Conservation (phyloP, 2,329 filamentous ascomycete genomes). For the Fusarium tupiense region DNA sequence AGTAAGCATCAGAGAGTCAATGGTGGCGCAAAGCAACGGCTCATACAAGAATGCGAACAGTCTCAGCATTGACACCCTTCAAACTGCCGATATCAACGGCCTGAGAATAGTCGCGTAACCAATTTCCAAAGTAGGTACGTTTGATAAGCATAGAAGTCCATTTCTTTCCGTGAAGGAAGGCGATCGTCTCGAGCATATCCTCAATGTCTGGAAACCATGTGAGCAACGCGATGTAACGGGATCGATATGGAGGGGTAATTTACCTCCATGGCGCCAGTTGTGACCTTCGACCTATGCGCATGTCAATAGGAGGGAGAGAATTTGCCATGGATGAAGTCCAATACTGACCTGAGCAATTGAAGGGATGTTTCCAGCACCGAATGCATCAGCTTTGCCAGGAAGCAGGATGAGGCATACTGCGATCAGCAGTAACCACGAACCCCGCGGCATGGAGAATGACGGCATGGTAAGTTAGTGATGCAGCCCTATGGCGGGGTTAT, state of each 20-base stretch:
- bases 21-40: background rate
- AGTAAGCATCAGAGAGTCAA: background rate
- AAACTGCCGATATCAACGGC: conserved; percentile 83
- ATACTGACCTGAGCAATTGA: conserved; percentile 61
- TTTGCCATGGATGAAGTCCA: background rate
- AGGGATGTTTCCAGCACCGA: conserved; percentile 78
- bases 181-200: conserved; percentile 81
- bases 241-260: conserved; percentile 25
- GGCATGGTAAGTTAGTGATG: conserved; percentile 54
- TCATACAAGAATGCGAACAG: conserved; percentile 75
- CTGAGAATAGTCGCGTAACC: conserved; percentile 86
- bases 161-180: conserved; percentile 83
- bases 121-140: conserved; percentile 86
- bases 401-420: conserved; percentile 62
- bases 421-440: conserved; percentile 63
- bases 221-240: conserved; percentile 18
- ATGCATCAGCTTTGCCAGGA: conserved; percentile 66
- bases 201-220: conserved; percentile 69
- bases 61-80: conserved; percentile 80
- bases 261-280: conserved; percentile 76
- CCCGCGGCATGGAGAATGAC: conserved; percentile 57
- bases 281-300: conserved; percentile 67
- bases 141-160: conserved; percentile 84
- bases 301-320: conserved; percentile 12
- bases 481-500: conserved; percentile 41